A percentile compares a stretch with the other conserved stretches of the same genome.
Conservation (phyloP, 2,329 filamentous ascomycete genomes). For the Rhynchosporium secalis region DNA sequence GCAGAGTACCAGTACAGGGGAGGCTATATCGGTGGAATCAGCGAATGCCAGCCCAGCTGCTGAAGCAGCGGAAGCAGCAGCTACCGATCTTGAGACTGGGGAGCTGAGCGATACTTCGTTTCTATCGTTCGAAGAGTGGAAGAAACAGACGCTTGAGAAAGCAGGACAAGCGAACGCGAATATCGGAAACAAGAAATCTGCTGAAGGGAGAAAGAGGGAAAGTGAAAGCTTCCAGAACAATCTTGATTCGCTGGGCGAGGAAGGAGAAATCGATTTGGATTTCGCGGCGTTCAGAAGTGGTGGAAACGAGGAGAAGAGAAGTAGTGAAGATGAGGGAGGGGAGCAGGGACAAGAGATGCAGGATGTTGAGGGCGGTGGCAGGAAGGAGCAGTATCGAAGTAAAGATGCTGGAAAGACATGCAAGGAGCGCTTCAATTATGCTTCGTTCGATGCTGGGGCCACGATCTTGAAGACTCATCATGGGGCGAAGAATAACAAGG, state of each 20-base stretch:
- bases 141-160: constrained; percentile 85
- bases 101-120: constrained; percentile 67
- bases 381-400: constrained; percentile 55
- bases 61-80: constrained; percentile 15
- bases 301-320: constrained; percentile 25
- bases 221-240: constrained; percentile 63
- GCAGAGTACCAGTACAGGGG: constrained; percentile 7
- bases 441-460: constrained; percentile 94
- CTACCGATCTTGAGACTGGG: constrained; percentile 30
- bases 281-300: constrained; percentile 61
- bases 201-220: constrained; percentile 49
- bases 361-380: constrained; percentile 36
- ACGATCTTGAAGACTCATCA: constrained; percentile 88
- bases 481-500: constrained; percentile 82
- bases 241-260: constrained; percentile 79
- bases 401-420: constrained; percentile 97
- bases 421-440: constrained; percentile 96
- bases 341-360: constrained; percentile 26
- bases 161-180: constrained; percentile 76
- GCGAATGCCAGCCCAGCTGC: constrained; percentile 16
- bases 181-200: constrained; percentile 56
- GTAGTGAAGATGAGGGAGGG: constrained; percentile 23
- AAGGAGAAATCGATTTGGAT: constrained; percentile 79
- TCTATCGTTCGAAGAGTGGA: constrained; percentile 98
- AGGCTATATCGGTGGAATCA: background rate